Evolutionary conservation across 805 yeast species (phyloP), one percentile per base, ranked within the genome.

Genomic region (Cyberlindnera americana): DNA sequence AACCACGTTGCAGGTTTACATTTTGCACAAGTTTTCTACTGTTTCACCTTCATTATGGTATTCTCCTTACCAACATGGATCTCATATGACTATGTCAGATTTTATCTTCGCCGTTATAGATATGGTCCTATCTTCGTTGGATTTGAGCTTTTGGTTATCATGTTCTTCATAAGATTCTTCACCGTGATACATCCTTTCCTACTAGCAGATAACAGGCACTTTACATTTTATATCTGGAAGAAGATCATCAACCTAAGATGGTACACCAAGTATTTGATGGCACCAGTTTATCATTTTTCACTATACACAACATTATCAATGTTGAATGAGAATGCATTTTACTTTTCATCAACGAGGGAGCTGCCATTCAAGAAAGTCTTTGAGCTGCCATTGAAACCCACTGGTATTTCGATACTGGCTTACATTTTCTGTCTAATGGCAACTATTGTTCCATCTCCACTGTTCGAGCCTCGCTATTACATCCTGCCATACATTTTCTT

Each of bases 181-280:
- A 85, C 96, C 0, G 66, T 82, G 3, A 81, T 79, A 3, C 99
- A 93, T 60, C 97, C 97, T 7, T 93, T 91, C 60, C 61, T 93
- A 28, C 69, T 91, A 31, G 95, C 98, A 0, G 99, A 93, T 60
- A 93, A 93, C 64, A 76, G 99, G 52, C 99, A 93, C 61, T 88
- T 80, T 59, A 80, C 95, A 1, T 93, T 93, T 59, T 93, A 93
- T 61, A 63, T 93, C 26, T 86, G 85, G 76, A 76, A 79, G 41
- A 75, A 73, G 42, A 53, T 93, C 19, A 73, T 91, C 32, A 63
- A 75, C 49, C 64, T 68, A 17, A 66, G 61, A 24, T 59, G 70
- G 41, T 69, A 72, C 40, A 67, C 77, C 15, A 66, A 75, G 38
- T 65, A 71, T 41, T 50, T 77, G 6, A 57, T 81, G 46, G 68